phyloP scores from a whole-genome alignment of 352 stramenopile species.

The Aphanomyces astaci region DNA sequence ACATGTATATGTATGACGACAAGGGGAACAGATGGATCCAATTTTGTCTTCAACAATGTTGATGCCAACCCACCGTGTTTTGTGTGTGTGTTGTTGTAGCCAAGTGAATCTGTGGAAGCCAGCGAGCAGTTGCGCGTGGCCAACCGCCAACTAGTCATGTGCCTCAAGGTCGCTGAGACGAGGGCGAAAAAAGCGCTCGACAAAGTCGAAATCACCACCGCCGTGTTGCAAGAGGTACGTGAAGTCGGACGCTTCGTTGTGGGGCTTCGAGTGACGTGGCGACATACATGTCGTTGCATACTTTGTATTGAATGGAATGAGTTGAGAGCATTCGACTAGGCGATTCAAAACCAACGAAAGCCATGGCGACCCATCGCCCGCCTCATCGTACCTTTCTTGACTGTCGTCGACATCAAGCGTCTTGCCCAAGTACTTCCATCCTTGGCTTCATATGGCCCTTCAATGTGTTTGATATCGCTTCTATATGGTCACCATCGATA shows the following conservation, averaged over 20 bases:
- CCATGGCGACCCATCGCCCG: slow-evolving; percentile 18
- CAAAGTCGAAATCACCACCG: slow-evolving; percentile 49
- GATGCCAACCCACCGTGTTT: too few relatives aligned
- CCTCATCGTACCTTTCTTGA: slow-evolving; percentile 31
- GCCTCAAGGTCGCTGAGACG: slow-evolving; percentile 52
- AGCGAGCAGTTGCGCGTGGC: slow-evolving; percentile 54
- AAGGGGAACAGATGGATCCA: too few relatives aligned
- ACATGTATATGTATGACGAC: background rate
- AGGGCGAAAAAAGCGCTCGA: slow-evolving; percentile 44
- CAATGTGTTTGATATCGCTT: too few relatives aligned
- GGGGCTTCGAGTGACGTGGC: too few relatives aligned
- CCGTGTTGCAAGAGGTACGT: slow-evolving; percentile 40
- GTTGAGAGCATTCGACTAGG: background rate
- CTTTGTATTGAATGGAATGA: too few relatives aligned
- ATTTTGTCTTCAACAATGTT: too few relatives aligned
- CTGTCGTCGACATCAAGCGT: slow-evolving; percentile 36
- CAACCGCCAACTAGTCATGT: slow-evolving; percentile 61
- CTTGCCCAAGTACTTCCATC: slow-evolving; percentile 27
- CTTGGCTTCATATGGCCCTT: background rate
- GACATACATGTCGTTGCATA: too few relatives aligned
- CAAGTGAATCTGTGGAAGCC: slow-evolving; percentile 50
- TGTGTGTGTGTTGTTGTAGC: slow-evolving; percentile 18
- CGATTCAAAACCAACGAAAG: slow-evolving; percentile 3
- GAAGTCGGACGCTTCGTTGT: too few relatives aligned
- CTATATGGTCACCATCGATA: too few relatives aligned